Evolutionary conservation across 441 rosid genomes (phyloP).

Genomic region (Bocquillonia castaneifolia): DNA sequence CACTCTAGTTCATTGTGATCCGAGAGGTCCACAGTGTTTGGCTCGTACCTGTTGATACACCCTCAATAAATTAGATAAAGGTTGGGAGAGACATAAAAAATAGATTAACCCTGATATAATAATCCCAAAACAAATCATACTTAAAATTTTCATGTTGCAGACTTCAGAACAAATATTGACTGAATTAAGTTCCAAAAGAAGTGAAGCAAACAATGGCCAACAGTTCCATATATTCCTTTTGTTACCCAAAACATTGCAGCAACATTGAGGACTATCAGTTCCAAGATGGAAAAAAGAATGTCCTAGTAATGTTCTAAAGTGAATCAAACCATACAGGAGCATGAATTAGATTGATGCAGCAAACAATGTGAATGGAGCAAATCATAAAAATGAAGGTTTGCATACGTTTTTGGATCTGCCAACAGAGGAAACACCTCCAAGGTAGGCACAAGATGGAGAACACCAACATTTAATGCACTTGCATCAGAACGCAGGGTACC

Average conservation of each 20-base stretch:
- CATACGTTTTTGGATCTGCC: conserved; percentile 81
- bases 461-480: conserved; percentile 88
- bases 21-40: conserved; percentile 92
- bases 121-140: background rate
- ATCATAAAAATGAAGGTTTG: conserved; percentile 18
- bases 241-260: conserved; percentile 2
- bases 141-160: conserved; percentile 1
- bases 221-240: background rate
- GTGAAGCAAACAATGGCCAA: background rate
- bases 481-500: conserved; percentile 89
- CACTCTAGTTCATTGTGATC: conserved; percentile 85
- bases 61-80: conserved; percentile 18
- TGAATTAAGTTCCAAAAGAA: background rate
- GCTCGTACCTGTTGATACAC: conserved; percentile 76
- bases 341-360: background rate
- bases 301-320: too few relatives aligned
- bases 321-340: conserved; percentile 8
- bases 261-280: too few relatives aligned
- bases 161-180: background rate
- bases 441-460: conserved; percentile 94
- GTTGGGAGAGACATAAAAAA: too few relatives aligned
- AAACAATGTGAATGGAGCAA: background rate
- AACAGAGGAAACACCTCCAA: conserved; percentile 87
- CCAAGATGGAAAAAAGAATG: too few relatives aligned
- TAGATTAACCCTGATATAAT: background rate